A percentile compares a stretch with the other conserved stretches of the same genome.
phyloP scores from a whole-genome alignment of 2,329 filamentous ascomycete species.

The Curvularia sp. region DNA sequence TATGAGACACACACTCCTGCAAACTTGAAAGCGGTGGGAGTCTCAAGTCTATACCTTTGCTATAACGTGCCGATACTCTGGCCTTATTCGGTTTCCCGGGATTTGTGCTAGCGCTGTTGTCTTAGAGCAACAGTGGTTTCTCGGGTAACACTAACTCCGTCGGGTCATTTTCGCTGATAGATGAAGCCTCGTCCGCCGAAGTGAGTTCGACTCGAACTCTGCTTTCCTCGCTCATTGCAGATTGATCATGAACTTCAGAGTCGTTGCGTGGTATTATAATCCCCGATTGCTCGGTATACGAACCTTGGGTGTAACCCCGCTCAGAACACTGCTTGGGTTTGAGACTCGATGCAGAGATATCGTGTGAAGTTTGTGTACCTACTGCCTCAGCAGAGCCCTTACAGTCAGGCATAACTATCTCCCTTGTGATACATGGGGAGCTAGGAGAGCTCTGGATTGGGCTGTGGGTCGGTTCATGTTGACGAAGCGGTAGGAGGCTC shows the following conservation, averaged over 20 bases:
- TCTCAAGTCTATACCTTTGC: slow-evolving; percentile 40
- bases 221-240: slow-evolving; percentile 8
- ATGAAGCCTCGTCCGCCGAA: not conserved
- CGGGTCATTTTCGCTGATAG: not conserved
- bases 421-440: not conserved
- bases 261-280: slow-evolving; percentile 7
- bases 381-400: not conserved
- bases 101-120: slow-evolving; percentile 1
- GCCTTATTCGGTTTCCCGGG: not conserved
- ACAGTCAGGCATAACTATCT: not conserved
- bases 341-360: not conserved
- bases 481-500: not conserved
- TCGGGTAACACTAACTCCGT: not conserved
- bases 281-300: slow-evolving; percentile 19
- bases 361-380: not conserved
- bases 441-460: not conserved
- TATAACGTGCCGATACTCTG: not conserved
- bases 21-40: slow-evolving; percentile 59
- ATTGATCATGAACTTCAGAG: slow-evolving; percentile 5
- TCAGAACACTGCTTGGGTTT: not conserved
- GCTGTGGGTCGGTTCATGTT: not conserved
- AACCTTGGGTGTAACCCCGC: slow-evolving; percentile 19
- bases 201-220: slow-evolving; percentile 1
- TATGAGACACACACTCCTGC: slow-evolving; percentile 59
- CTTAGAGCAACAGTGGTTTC: slow-evolving; percentile 1